These are phyloP conservation scores for Calonectria leucothoes DNA, from an alignment of 2,329 filamentous ascomycete species.

Conservation along the genomic window DNA sequence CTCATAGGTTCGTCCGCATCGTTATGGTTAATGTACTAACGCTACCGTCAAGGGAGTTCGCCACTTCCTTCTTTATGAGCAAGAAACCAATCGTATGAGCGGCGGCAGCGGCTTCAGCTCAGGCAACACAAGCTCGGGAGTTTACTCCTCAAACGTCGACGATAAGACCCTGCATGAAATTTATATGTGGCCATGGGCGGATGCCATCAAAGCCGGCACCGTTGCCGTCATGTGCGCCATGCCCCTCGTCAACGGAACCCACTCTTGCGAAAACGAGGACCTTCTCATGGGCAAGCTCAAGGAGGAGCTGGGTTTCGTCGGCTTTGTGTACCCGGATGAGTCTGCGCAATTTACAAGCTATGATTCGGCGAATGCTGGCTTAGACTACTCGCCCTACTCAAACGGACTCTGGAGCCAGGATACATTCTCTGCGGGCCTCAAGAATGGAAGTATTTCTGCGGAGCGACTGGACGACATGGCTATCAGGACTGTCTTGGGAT, in stretches of 20 bases:
- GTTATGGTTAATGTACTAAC: not conserved
- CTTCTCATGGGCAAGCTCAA: slow-evolving; percentile 76
- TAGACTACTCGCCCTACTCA: not conserved
- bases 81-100: not conserved
- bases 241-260: not conserved
- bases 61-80: not conserved
- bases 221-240: not conserved
- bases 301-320: slow-evolving; percentile 78
- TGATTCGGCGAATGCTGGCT: not conserved
- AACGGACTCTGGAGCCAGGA: not conserved
- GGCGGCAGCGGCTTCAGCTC: not conserved
- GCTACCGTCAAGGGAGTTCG: not conserved
- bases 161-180: slow-evolving; percentile 2
- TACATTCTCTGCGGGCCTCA: not conserved
- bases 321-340: slow-evolving; percentile 72
- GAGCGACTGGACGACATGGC: slow-evolving; percentile 1
- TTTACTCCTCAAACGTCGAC: not conserved
- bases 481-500: not conserved
- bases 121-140: not conserved
- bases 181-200: not conserved
- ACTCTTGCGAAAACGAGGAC: slow-evolving; percentile 46
- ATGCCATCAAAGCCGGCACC: not conserved
- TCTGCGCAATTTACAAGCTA: slow-evolving; percentile 10
- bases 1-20: not conserved
- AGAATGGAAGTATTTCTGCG: not conserved